A percentile compares a stretch with the other conserved stretches of the same genome.
Evolutionary conservation across 768 basidiomycete genomes (phyloP).

Genomic region (Omphalotus guepiniiformis): DNA sequence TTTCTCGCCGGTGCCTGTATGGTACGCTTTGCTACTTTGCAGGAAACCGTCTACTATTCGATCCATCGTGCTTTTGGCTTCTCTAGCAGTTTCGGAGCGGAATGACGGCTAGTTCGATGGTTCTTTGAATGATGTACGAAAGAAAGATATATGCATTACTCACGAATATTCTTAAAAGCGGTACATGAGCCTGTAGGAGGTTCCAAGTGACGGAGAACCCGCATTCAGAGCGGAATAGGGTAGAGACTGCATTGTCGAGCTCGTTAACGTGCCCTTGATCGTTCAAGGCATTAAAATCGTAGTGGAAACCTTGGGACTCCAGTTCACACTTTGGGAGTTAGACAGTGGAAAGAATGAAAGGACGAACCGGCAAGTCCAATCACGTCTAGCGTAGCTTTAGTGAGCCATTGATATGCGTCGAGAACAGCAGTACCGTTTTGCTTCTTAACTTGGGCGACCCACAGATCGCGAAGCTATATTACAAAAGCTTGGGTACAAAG

Average conservation of each 20-base stretch:
- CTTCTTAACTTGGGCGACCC: slow-evolving; percentile 18
- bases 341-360: slow-evolving; percentile 14
- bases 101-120: background rate
- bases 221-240: slow-evolving; percentile 42
- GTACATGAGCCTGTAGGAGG: slow-evolving; percentile 31
- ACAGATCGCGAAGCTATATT: slow-evolving; percentile 30
- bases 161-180: slow-evolving; percentile 35
- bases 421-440: slow-evolving; percentile 16
- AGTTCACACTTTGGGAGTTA: slow-evolving; percentile 3
- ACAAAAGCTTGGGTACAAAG: background rate
- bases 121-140: background rate
- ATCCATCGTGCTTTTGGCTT: slow-evolving; percentile 38
- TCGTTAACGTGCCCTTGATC: slow-evolving; percentile 36
- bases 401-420: slow-evolving; percentile 29
- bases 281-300: slow-evolving; percentile 28
- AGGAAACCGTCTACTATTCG: slow-evolving; percentile 49
- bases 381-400: slow-evolving; percentile 65
- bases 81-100: slow-evolving; percentile 24
- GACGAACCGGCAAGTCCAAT: slow-evolving; percentile 66
- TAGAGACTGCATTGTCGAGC: slow-evolving; percentile 47
- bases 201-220: slow-evolving; percentile 31
- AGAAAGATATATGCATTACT: slow-evolving; percentile 11
- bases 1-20: slow-evolving; percentile 18
- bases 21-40: slow-evolving; percentile 39
- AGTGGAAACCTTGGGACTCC: slow-evolving; percentile 23